phyloP scores from a whole-genome alignment of 1,139 yeast species.

The Yamadazyma pseudoaaseri region DNA sequence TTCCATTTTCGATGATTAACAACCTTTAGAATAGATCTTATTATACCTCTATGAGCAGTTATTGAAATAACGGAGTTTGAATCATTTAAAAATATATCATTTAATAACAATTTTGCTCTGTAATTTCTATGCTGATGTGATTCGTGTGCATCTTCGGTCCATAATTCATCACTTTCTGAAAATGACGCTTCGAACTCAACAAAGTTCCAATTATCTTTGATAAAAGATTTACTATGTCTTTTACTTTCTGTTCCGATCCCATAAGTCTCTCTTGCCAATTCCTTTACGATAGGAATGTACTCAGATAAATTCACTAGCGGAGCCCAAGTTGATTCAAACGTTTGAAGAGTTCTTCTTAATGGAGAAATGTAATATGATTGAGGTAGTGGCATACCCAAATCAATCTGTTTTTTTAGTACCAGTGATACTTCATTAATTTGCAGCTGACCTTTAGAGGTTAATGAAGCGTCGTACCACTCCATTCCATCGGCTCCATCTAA shows the following conservation, averaged over 20 bases:
- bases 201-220: constrained; percentile 21
- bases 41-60: constrained; percentile 36
- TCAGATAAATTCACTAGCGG: constrained; percentile 12
- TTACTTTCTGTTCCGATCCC: constrained; percentile 38
- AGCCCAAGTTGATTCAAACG: constrained; percentile 31
- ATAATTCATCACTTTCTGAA: constrained; percentile 25
- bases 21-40: constrained; percentile 27
- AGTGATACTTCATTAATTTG: constrained; percentile 20
- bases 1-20: constrained; percentile 24
- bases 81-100: constrained; percentile 30
- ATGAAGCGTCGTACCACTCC: constrained; percentile 38
- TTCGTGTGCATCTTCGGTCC: constrained; percentile 27
- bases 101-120: constrained; percentile 28
- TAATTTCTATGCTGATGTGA: constrained; percentile 23
- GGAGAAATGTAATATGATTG: constrained; percentile 34
- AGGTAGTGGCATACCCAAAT: constrained; percentile 24
- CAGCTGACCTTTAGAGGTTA: constrained; percentile 27
- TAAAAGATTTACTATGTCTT: constrained; percentile 28
- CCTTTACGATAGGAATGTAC: constrained; percentile 28
- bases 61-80: constrained; percentile 27
- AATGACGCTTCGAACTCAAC: constrained; percentile 32
- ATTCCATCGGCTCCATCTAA: constrained; percentile 28
- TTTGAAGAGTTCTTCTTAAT: constrained; percentile 32
- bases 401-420: constrained; percentile 20
- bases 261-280: constrained; percentile 35